These are phyloP conservation scores for Colletotrichum tabaci DNA, from an alignment of 2,329 filamentous ascomycete species.

Conservation along the genomic window DNA sequence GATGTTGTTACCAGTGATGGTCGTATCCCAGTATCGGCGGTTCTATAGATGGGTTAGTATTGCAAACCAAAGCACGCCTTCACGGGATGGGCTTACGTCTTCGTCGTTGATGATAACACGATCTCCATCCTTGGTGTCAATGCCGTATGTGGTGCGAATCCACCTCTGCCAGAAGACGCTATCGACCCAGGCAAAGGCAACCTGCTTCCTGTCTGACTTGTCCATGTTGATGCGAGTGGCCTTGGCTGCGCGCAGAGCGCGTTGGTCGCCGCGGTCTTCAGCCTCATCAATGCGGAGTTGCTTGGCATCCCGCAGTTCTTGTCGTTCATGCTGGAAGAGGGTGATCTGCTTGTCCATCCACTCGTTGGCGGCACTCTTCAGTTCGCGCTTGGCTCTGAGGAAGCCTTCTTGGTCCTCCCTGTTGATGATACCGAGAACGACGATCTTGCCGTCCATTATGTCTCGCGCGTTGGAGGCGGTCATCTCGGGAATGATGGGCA, in stretches of 20 bases:
- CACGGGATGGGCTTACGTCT: conserved; percentile 78
- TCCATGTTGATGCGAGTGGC: conserved; percentile 93
- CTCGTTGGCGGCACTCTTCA: conserved; percentile 95
- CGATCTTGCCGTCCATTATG: conserved; percentile 94
- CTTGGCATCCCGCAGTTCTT: conserved; percentile 94
- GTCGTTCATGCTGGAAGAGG: conserved; percentile 91
- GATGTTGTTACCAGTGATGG: conserved; percentile 90
- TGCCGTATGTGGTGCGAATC: conserved; percentile 94
- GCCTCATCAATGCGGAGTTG: conserved; percentile 97
- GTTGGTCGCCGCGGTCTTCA: conserved; percentile 91
- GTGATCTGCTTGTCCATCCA: conserved; percentile 98
- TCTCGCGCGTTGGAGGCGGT: conserved; percentile 92
- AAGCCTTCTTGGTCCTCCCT: conserved; percentile 86
- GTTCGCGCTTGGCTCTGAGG: conserved; percentile 82
- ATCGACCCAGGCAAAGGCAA: conserved; percentile 97
- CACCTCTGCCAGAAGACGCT: conserved; percentile 98
- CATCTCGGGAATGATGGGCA: conserved; percentile 94
- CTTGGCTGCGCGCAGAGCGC: conserved; percentile 89
- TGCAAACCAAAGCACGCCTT: neutral
- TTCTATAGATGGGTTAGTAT: conserved; percentile 68
- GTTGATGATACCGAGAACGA: conserved; percentile 92
- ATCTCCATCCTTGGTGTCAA: conserved; percentile 90
- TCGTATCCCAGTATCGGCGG: conserved; percentile 94
- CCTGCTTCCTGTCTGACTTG: conserved; percentile 87
- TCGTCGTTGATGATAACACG: conserved; percentile 97